Evolutionary conservation across 345 rosid species (phyloP).

Genomic region (Murraya paniculata): DNA sequence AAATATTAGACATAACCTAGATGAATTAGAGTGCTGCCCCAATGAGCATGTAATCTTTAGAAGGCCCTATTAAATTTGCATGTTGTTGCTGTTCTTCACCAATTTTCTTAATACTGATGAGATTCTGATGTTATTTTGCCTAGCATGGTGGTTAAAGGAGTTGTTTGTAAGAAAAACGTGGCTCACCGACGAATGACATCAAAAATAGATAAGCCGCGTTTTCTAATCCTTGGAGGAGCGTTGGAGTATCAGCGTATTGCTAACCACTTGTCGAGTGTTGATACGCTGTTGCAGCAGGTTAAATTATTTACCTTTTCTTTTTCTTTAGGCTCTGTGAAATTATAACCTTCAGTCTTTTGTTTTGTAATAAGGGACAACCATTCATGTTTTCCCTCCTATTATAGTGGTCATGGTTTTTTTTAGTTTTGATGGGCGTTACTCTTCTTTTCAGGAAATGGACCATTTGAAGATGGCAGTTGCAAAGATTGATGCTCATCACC

Average conservation of each 20-base stretch:
- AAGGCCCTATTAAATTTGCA: constrained; percentile 6
- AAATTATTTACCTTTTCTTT: constrained; percentile 22
- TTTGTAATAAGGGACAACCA: constrained; percentile 1
- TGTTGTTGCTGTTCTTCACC: constrained; percentile 9
- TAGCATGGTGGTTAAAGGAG: constrained; percentile 89
- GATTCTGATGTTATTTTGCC: constrained; percentile 32
- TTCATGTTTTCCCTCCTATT: background rate
- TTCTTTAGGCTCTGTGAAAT: constrained; percentile 16
- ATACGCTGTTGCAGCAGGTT: constrained; percentile 92
- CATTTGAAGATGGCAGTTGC: constrained; percentile 99
- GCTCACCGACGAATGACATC: constrained; percentile 96
- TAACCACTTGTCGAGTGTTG: constrained; percentile 82
- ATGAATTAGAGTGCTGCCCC: constrained; percentile 7
- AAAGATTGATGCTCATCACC: constrained; percentile 77
- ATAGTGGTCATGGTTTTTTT: constrained; percentile 3
- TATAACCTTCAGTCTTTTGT: constrained; percentile 8
- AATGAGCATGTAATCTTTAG: constrained; percentile 1
- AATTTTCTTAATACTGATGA: constrained; percentile 27
- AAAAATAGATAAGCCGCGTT: constrained; percentile 75
- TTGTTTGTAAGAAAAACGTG: constrained; percentile 93
- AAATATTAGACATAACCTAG: constrained; percentile 6
- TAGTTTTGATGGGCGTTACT: constrained; percentile 22
- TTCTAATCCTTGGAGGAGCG: constrained; percentile 89
- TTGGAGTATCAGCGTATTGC: constrained; percentile 93
- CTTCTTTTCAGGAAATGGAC: constrained; percentile 81